Evolutionary conservation across 2,329 filamentous ascomycete genomes (phyloP), one percentile per base, ranked within the genome.

Genomic region (Microthyrium microscopicum): DNA sequence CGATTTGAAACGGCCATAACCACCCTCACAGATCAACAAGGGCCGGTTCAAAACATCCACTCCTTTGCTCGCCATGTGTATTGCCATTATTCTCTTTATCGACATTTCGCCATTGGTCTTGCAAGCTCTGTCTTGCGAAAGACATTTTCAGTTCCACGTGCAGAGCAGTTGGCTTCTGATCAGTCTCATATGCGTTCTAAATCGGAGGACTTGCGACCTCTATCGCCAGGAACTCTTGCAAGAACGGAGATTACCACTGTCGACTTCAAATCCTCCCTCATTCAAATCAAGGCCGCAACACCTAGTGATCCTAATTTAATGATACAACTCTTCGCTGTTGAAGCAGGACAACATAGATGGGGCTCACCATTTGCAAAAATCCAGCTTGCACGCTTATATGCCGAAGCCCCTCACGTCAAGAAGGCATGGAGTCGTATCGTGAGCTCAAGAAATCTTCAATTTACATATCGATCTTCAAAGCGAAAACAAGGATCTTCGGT

Each of bases 291-390:
- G 55, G 81, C 79, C 4, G 74, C 76, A 28, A 75, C 95, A 70
- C 87, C 89, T 1, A 64, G 76, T 13, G 85, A 95, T 45, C 91
- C 89, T n/a, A 70, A 75, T 0, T 62, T 95, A 53, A 85, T 98
- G 81, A 47, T 95, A 3, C 87, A 94, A 41, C 61, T 94, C 7
- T 87, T 87, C 50, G 71, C 73, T 7, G 51, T 95, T 25, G 82
- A 93, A 45, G 70, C 75, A 29, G 85, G 85, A 4, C 75, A 77
- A 8, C 84, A 94, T 52, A 68, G 87, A 45, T 94, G 85, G 79
- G 76, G 83, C 2, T 68, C 76, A 4, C 87, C 89, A 0, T 93
- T 85, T 49, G 49, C 89, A 11, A 68, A 75, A 34, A 73, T 81
- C 21, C 79, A 77, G 40, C 65, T 94, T 24, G 62, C 84, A 27